Conservation (phyloP, 2,329 filamentous ascomycete species). For the Ascochyta lentis region DNA sequence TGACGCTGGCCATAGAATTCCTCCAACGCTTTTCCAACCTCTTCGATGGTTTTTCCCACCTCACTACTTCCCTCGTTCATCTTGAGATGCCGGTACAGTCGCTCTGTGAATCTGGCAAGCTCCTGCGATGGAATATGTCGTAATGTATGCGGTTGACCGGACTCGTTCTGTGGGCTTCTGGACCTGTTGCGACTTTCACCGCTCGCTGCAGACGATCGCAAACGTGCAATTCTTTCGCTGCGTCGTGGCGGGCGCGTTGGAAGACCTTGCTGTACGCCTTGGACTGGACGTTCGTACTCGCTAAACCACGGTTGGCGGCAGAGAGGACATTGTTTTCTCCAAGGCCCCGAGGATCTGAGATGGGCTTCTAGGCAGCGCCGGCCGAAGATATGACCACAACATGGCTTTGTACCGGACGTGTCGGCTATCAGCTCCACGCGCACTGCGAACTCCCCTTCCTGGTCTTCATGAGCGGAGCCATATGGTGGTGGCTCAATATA, state of each 20-base stretch:
- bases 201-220: background rate
- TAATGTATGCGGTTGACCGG: background rate
- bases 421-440: conserved; percentile 12
- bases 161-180: background rate
- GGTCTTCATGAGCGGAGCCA: background rate
- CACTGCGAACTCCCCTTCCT: conserved; percentile 7
- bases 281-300: background rate
- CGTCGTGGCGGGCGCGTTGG: background rate
- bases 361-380: conserved; percentile 5
- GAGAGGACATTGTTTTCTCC: conserved; percentile 9
- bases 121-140: background rate
- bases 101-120: background rate
- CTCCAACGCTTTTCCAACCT: background rate
- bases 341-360: conserved; percentile 3
- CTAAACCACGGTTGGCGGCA: conserved; percentile 4
- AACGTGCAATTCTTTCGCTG: background rate
- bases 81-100: background rate
- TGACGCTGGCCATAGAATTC: background rate
- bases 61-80: conserved; percentile 2
- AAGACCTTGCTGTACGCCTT: background rate
- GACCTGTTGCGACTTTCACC: background rate
- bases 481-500: conserved; percentile 2
- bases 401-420: background rate
- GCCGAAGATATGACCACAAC: conserved; percentile 14
- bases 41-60: background rate